Conservation (phyloP, 306 rosid genomes). For the Hylodesmum podocarpum region DNA sequence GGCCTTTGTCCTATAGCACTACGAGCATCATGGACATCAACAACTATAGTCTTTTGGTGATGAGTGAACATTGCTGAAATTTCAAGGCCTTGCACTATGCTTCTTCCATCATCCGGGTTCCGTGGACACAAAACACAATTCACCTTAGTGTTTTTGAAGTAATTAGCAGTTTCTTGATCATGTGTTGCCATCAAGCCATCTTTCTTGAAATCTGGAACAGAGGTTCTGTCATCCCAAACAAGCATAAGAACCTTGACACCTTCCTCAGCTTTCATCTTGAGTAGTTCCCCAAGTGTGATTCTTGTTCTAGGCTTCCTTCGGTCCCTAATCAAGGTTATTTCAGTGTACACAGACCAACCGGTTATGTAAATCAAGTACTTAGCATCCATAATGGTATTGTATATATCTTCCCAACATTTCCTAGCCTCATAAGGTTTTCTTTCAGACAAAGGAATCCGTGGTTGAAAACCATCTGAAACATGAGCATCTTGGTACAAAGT, state of each 20-base stretch:
- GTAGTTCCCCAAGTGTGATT: slow-evolving; percentile 64
- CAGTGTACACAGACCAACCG: slow-evolving; percentile 78
- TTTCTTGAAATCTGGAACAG: slow-evolving; percentile 48
- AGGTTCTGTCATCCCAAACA: slow-evolving; percentile 87
- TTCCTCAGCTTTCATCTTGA: slow-evolving; percentile 69
- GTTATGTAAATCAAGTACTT: slow-evolving; percentile 68
- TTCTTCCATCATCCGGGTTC: slow-evolving; percentile 64
- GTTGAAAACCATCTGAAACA: slow-evolving; percentile 29
- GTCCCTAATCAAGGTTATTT: slow-evolving; percentile 65
- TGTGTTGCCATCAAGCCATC: slow-evolving; percentile 87
- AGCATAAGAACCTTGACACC: slow-evolving; percentile 77
- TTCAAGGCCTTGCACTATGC: slow-evolving; percentile 58
- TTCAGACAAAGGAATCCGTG: slow-evolving; percentile 3
- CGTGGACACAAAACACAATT: slow-evolving; percentile 66
- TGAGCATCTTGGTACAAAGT: slow-evolving; percentile 91
- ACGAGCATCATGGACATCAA: slow-evolving; percentile 41
- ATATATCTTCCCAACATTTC: slow-evolving; percentile 87
- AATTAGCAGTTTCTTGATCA: slow-evolving; percentile 61
- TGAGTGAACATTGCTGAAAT: slow-evolving; percentile 77
- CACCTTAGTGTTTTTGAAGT: slow-evolving; percentile 66
- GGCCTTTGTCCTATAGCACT: slow-evolving; percentile 3
- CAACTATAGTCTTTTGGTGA: slow-evolving; percentile 72
- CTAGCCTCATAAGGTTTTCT: slow-evolving; percentile 18
- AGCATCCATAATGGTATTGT: slow-evolving; percentile 60
- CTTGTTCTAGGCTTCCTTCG: slow-evolving; percentile 2